Base-by-base conservation (phyloP, 2,329 filamentous ascomycete species). In the Lachnellula subtilissima region DNA sequence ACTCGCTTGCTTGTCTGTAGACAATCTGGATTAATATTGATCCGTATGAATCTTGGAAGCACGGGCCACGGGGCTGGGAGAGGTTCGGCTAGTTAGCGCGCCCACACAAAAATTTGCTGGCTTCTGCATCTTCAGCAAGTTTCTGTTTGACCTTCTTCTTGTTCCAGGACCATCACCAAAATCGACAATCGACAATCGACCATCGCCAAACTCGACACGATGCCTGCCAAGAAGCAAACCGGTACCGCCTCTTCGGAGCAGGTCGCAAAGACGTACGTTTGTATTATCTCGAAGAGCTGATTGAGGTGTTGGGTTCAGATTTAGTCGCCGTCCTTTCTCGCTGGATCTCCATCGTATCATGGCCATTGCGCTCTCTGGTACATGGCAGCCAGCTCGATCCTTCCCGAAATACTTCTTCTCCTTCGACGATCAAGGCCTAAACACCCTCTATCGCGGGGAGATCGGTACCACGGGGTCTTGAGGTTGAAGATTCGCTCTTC, bases 271-370 rank as follows among this genome's bases (percentile, higher is more conserved):
- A 63, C 67, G 67, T 69, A 68, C 52, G 67, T 57, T 56, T 59
- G 57, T 48, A 46, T 36, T 50, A 45, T 52, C 55, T 55, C 57
- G 56, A 63, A 62, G 57, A 64, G 61, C 50, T 62, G 59, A 65
- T 63, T 61, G 60, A 61, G 55, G 60, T 58, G 60, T 58, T 63
- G 62, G 64, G 55, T 65, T 64, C 62, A 63, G 65, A 58, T 64
- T 88, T 89, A 87, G 89, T 82, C 61, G 84, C 83, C 81, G 88
- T 90, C 85, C 85, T 88, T 85, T 90, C 85, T 90, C 84, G 85
- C 88, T 91, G 85, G 86, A 64, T 57, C 58, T 46, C 60, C 62
- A 63, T 54, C 50, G 56, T 61, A 58, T 67, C 58, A 62, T 64
- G 54, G 55, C 60, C 28, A 32, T 9, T 64, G 57, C 62, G 65